These are phyloP conservation scores for Euphorbia pulcherrima DNA, from an alignment of 345 rosid genomes.

Conservation along the genomic window DNA sequence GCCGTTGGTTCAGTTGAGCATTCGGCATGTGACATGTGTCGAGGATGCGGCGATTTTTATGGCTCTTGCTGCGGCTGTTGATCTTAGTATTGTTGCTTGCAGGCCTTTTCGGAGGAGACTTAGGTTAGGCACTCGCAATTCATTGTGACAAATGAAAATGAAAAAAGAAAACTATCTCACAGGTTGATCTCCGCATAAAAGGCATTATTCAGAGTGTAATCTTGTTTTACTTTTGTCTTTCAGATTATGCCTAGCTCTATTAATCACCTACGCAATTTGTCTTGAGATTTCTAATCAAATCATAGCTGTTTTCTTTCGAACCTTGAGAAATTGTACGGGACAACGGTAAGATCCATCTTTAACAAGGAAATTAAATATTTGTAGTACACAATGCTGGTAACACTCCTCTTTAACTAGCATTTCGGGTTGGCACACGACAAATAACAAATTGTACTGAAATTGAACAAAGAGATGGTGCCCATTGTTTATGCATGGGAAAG, in stretches of 20 bases:
- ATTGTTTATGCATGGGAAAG: conserved; percentile 3
- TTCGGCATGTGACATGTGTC: conserved; percentile 82
- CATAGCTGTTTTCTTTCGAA: no score
- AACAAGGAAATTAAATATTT: not conserved
- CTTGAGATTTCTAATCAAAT: no score
- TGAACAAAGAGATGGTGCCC: not conserved
- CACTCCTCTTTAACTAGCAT: conserved; percentile 1
- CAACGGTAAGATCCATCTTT: not conserved
- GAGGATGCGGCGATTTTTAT: conserved; percentile 96
- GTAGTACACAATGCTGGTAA: not conserved
- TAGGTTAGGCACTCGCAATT: conserved; percentile 58
- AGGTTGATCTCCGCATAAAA: conserved; percentile 23
- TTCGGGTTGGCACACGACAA: conserved; percentile 6
- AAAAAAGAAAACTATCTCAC: conserved; percentile 17
- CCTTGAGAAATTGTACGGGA: not conserved
- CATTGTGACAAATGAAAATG: conserved; percentile 33
- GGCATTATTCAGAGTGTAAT: conserved; percentile 32
- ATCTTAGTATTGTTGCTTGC: conserved; percentile 92
- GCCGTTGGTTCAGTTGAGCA: conserved; percentile 77
- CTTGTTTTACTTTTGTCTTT: conserved; percentile 20
- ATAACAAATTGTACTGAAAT: not conserved
- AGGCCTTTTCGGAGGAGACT: conserved; percentile 73
- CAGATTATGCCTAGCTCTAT: not conserved
- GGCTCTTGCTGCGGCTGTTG: conserved; percentile 94
- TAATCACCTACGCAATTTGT: no score